phyloP scores from a whole-genome alignment of 768 basidiomycete genomes.

The Boletales sp. region DNA sequence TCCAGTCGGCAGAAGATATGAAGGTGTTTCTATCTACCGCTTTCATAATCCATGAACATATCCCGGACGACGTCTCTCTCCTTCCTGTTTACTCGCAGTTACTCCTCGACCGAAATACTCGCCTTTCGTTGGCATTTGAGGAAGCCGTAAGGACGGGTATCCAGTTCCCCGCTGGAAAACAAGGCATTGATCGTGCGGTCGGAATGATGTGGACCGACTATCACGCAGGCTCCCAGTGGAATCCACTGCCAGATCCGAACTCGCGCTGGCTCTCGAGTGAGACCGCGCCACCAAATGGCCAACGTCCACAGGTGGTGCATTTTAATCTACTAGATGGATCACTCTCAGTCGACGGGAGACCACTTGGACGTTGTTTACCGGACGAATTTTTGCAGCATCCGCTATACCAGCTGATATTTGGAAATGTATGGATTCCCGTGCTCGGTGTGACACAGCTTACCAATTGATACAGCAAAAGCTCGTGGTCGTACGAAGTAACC shows the following conservation, averaged over 20 bases:
- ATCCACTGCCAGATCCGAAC: slow-evolving; percentile 2
- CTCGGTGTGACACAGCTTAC: background rate
- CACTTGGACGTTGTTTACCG: slow-evolving; percentile 21
- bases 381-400: slow-evolving; percentile 14
- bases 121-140: slow-evolving; percentile 27
- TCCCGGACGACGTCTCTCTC: slow-evolving; percentile 6
- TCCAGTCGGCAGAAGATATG: slow-evolving; percentile 24
- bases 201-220: slow-evolving; percentile 21
- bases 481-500: slow-evolving; percentile 20
- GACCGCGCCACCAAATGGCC: slow-evolving; percentile 6
- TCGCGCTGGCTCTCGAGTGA: slow-evolving; percentile 21
- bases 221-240: slow-evolving; percentile 22
- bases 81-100: slow-evolving; percentile 7
- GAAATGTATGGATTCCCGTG: slow-evolving; percentile 7
- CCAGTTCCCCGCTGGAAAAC: background rate
- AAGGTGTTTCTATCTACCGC: slow-evolving; percentile 18
- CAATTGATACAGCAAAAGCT: slow-evolving; percentile 13
- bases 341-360: slow-evolving; percentile 26
- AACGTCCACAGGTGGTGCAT: slow-evolving; percentile 20
- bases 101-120: slow-evolving; percentile 29
- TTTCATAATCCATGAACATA: slow-evolving; percentile 26
- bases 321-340: slow-evolving; percentile 23
- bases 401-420: slow-evolving; percentile 20
- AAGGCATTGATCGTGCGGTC: slow-evolving; percentile 20
- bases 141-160: slow-evolving; percentile 1